Base-by-base conservation (phyloP, 2,329 filamentous ascomycete species). In the Escovopsis sp. region DNA sequence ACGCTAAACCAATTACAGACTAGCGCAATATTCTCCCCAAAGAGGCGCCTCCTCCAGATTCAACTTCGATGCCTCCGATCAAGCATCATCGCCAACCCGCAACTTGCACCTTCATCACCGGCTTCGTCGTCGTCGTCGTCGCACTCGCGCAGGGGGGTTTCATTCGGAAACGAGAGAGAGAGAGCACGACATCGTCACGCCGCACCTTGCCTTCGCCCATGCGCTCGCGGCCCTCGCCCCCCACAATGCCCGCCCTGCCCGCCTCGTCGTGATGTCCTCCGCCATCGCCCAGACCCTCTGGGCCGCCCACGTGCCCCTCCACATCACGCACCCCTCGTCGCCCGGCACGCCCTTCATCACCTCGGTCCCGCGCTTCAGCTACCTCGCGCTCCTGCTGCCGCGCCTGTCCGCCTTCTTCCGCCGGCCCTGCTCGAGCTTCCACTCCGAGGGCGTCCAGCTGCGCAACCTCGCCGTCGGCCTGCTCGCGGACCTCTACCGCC, bases 401-500 rank as follows among this genome's bases (percentile, higher is more conserved):
- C 70, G 72, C 25, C 62, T 76, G 37, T 59, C 65, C 1, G 58
- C 66, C 47, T 76, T 67, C 57, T 77, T 74, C 56, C 62, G 64
- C 45, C 53, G 61, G 9, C 62, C 71, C 3, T 75, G 72, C 57
- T 74, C 71, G 29, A 74, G 71, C 56, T 77, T 77, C 53, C 69
- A 74, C 53, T 71, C 73, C 51, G 70, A 74, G 45, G 64, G 68
- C 41, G 60, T 74, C 13, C 66, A 70, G 47, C 60, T 73, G 44
- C 64, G 70, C 42, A 71, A 72, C 53, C 62, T 75, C 35, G 58
- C 69, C n/a, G 66, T 68, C 24, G 70, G 71, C 12, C 56, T 74
- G 46, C 62, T 78, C 27, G 61, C 70, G 39, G 74, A 78, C 50
- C 61, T 78, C 24, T 77, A 78, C 55, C 68, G 64, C 49, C 72